Evolutionary conservation across 306 rosid genomes (phyloP).

Genomic region (Dalbergia oliveri): DNA sequence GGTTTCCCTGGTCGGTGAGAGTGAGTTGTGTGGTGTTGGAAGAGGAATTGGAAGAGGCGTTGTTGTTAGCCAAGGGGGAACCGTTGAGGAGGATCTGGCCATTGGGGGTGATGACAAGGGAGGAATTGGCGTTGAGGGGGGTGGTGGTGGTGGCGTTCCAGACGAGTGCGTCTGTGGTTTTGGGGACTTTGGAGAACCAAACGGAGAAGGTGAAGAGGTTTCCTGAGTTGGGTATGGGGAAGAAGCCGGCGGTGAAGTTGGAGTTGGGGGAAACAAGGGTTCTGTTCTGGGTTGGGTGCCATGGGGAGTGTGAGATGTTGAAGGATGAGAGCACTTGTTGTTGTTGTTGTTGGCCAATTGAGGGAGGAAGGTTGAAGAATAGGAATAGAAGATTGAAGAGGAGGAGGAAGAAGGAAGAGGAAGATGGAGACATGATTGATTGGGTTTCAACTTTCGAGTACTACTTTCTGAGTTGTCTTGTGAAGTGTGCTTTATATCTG

Average conservation of each 20-base stretch:
- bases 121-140: slow-evolving; percentile 31
- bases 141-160: slow-evolving; percentile 53
- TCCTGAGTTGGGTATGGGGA: slow-evolving; percentile 28
- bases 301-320: slow-evolving; percentile 59
- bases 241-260: slow-evolving; percentile 72
- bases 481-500: background rate
- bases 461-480: background rate
- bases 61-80: background rate
- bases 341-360: slow-evolving; percentile 49
- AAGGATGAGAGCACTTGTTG: slow-evolving; percentile 41
- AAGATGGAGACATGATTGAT: slow-evolving; percentile 39
- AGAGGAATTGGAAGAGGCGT: slow-evolving; percentile 38
- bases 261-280: slow-evolving; percentile 62
- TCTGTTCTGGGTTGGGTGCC: slow-evolving; percentile 58
- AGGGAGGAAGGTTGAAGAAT: slow-evolving; percentile 46
- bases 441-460: background rate
- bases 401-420: slow-evolving; percentile 30
- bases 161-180: slow-evolving; percentile 36
- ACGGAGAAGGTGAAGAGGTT: slow-evolving; percentile 66
- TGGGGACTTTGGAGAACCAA: slow-evolving; percentile 56
- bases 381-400: slow-evolving; percentile 32
- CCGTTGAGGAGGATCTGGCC: slow-evolving; percentile 56
- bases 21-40: slow-evolving; percentile 51
- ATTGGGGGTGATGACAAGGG: slow-evolving; percentile 51
- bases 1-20: slow-evolving; percentile 54